Base-by-base conservation (phyloP, 495 filamentous ascomycete genomes). In the Xylaria flabelliformis region DNA sequence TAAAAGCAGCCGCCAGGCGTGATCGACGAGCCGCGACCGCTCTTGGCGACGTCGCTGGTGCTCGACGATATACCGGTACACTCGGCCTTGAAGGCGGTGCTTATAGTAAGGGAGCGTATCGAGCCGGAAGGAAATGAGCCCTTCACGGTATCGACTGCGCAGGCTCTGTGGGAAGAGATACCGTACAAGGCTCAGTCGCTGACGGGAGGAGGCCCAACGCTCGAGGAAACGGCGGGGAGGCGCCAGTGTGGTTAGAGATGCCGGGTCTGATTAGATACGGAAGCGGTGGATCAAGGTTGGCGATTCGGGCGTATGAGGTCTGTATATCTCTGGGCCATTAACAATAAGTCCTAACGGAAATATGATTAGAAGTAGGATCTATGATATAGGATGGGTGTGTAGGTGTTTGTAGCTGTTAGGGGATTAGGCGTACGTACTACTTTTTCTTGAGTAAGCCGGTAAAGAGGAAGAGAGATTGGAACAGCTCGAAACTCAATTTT, bases 51-150 rank as follows among this genome's bases (percentile, higher is more conserved):
- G 86, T 50, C 82, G 84, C 80, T 93, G 90, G 21, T 88, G 84
- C 70, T 86, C 83, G 75, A 95, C 79, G 56, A 97, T 85, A 74
- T 91, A 93, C 19, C 85, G 83, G 80, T 94, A 95, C 66, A 97
- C 87, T 66, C 90, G 87, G 64, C 91, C 90, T 76, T 96, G 93
- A 4, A 92, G 83, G 36, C 88, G 86, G 74, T 88, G 87, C 70
- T 89, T 90, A 72, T 93, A 88, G 56, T 85, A 83, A 51, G 93
- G 91, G 46, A 97, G 80, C n/a, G 87, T 91, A 74, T 93, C 89
- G 86, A 91, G 86, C 64, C 89, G 91, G 80, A 97, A 86, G 63
- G 84, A 82, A 72, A 89, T 86, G 48, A 95, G 84, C 46, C 84
- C 86, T 41, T 87, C 87, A 73, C 89, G 88, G 72, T 89, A 86